Evolutionary conservation across 1,139 yeast genomes (phyloP).

Genomic region (Wickerhamomyces sp.): DNA sequence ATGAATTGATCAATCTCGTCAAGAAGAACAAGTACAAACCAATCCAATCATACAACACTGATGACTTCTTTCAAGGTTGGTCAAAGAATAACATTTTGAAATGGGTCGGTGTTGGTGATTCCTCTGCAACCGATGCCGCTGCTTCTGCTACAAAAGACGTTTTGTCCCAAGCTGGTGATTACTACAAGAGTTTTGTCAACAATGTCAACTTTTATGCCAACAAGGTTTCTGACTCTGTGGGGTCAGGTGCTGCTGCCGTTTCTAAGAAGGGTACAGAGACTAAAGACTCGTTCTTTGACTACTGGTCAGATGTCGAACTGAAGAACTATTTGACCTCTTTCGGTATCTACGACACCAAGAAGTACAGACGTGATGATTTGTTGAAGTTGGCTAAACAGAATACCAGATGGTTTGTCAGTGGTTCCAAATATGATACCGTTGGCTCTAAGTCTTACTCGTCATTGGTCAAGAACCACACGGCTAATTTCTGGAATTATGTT

Average conservation of each 20-base stretch:
- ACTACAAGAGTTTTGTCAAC: constrained; percentile 13
- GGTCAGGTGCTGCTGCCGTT: constrained; percentile 21
- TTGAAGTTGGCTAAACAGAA: constrained; percentile 42
- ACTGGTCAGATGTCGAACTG: constrained; percentile 53
- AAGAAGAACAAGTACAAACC: constrained; percentile 40
- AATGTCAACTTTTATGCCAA: constrained; percentile 9
- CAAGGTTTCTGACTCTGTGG: constrained; percentile 13
- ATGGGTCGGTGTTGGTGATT: constrained; percentile 35
- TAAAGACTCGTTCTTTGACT: constrained; percentile 36
- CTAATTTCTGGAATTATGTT: constrained; percentile 8
- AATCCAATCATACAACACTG: constrained; percentile 29
- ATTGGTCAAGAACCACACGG: constrained; percentile 12
- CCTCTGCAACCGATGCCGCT: no score
- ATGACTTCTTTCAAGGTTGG: constrained; percentile 43
- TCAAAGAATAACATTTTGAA: constrained; percentile 33
- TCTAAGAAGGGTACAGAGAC: constrained; percentile 17
- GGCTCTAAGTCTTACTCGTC: constrained; percentile 3
- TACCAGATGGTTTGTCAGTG: constrained; percentile 32
- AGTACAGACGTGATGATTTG: constrained; percentile 41
- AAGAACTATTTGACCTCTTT: constrained; percentile 46
- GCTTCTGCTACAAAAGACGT: constrained; percentile 34
- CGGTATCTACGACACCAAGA: constrained; percentile 38
- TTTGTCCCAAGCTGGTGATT: constrained; percentile 27
- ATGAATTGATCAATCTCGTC: constrained; percentile 43
- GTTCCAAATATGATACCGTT: constrained; percentile 13